Conservation (phyloP, 805 yeast genomes). For the Isabelozyma rhagii region DNA sequence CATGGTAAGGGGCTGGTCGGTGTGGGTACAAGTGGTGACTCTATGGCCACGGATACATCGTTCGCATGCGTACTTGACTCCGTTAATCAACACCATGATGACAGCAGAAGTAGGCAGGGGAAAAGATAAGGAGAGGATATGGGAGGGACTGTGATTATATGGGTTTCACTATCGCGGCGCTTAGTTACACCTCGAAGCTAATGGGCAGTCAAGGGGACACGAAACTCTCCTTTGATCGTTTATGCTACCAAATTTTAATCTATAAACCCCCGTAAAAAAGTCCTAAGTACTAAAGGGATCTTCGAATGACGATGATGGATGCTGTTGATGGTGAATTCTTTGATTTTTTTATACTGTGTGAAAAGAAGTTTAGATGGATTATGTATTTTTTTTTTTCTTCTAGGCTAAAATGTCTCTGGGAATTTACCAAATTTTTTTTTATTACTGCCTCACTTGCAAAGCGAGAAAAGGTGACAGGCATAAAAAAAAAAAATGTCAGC, state of each 20-base stretch:
- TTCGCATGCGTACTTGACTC: slow-evolving; percentile 94
- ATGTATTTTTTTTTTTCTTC: too few relatives aligned
- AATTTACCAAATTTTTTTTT: too few relatives aligned
- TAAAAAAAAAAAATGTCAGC: too few relatives aligned
- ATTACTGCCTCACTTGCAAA: too few relatives aligned
- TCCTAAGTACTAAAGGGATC: neutral
- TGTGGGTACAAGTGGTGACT: slow-evolving; percentile 89
- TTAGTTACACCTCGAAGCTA: too few relatives aligned
- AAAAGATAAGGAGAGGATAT: neutral
- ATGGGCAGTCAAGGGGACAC: too few relatives aligned
- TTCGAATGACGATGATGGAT: neutral
- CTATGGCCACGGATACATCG: slow-evolving; percentile 95
- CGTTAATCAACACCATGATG: slow-evolving; percentile 83
- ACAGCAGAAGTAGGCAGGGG: neutral
- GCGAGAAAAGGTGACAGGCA: too few relatives aligned
- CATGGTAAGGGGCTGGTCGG: slow-evolving; percentile 86
- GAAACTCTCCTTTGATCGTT: too few relatives aligned
- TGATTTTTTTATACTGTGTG: too few relatives aligned
- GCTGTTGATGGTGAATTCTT: neutral
- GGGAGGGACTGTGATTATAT: neutral
- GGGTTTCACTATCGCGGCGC: neutral
- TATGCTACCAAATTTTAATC: too few relatives aligned
- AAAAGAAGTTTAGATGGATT: neutral
- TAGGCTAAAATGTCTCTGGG: too few relatives aligned
- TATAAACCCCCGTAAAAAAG: neutral